Evolutionary conservation across 2,329 filamentous ascomycete species (phyloP).

Genomic region (Anisogramma anomala): DNA sequence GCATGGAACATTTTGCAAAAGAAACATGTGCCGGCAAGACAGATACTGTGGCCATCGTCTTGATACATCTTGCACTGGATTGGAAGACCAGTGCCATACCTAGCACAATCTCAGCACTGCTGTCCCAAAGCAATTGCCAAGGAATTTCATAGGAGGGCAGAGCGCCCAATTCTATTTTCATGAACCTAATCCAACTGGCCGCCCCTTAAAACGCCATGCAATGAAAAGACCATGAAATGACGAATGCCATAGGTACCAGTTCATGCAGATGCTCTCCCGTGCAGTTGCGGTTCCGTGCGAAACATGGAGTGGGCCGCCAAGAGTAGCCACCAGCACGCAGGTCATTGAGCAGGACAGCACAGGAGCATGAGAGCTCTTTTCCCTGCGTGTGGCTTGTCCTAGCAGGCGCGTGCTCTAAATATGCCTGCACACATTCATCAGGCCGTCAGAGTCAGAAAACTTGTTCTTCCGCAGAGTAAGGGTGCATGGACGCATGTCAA

Average conservation of each 20-base stretch:
- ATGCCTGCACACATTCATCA: neutral
- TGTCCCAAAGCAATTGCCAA: neutral
- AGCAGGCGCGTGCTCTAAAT: neutral
- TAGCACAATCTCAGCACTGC: too few species aligned
- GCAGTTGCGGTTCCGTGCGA: neutral
- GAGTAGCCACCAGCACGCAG: neutral
- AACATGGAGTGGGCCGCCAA: neutral
- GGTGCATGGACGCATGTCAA: neutral
- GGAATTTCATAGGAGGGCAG: neutral
- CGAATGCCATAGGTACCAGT: neutral
- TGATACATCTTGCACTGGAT: too few species aligned
- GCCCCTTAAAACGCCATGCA: conserved; percentile 6
- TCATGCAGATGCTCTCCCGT: neutral
- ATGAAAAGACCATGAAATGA: conserved; percentile 3
- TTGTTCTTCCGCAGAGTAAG: neutral
- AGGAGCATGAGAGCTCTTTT: neutral
- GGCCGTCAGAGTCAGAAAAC: neutral
- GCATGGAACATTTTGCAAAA: too few species aligned
- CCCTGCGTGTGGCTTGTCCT: neutral
- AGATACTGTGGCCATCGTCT: too few species aligned
- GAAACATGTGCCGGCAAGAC: too few species aligned
- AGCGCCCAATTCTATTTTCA: neutral
- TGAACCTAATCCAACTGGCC: neutral
- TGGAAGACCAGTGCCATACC: too few species aligned
- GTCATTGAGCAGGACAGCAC: neutral